Conservation (phyloP, 148 eudicot genomes). For the Chenopodium quinoa region DNA sequence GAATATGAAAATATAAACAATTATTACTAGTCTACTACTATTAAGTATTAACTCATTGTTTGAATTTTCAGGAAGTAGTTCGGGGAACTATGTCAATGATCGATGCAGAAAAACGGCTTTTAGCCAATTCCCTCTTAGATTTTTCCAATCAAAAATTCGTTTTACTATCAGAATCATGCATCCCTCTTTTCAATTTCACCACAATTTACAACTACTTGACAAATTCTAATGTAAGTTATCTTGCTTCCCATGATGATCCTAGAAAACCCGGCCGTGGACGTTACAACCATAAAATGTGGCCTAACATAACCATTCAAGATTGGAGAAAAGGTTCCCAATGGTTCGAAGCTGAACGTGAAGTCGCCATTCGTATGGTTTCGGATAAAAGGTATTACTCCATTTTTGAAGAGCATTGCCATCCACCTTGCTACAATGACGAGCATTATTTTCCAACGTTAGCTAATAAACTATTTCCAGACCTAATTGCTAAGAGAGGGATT, state of each 20-base stretch:
- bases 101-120: conserved; percentile 66
- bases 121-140: conserved; percentile 74
- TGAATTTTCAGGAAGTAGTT: conserved; percentile 39
- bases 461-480: conserved; percentile 33
- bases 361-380: conserved; percentile 38
- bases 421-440: conserved; percentile 60
- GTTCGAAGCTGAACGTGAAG: conserved; percentile 50
- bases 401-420: conserved; percentile 43
- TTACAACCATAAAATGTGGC: conserved; percentile 56
- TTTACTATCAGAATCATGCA: conserved; percentile 73
- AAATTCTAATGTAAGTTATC: conserved; percentile 42
- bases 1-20: no score
- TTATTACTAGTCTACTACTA: no score
- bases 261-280: conserved; percentile 52
- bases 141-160: conserved; percentile 62
- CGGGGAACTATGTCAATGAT: conserved; percentile 76
- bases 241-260: conserved; percentile 49
- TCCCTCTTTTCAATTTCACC: conserved; percentile 71
- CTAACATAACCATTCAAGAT: conserved; percentile 38
- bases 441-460: conserved; percentile 67
- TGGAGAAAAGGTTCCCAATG: conserved; percentile 86
- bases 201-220: conserved; percentile 48
- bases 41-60: background rate
- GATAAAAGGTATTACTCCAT: conserved; percentile 48
- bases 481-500: conserved; percentile 37